These are phyloP conservation scores for Cytospora piceicola DNA, from an alignment of 2,329 filamentous ascomycete genomes.

Conservation along the genomic window DNA sequence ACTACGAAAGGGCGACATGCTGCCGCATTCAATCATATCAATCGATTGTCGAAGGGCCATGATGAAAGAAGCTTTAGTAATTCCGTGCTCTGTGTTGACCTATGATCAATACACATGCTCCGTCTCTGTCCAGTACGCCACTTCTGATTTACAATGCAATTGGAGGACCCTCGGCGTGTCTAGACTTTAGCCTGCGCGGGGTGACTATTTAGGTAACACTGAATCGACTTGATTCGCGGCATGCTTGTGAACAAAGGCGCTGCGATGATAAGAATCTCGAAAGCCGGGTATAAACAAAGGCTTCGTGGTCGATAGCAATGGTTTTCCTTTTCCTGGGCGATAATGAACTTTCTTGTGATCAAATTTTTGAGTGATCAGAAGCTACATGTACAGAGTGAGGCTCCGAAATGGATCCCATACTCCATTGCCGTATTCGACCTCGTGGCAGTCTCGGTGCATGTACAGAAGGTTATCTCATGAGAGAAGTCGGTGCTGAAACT, in stretches of 20 bases:
- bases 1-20: neutral
- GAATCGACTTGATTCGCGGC: neutral
- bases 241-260: neutral
- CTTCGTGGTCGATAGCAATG: too few species aligned
- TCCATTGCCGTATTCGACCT: too few species aligned
- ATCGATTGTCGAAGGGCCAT: neutral
- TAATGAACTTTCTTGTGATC: too few species aligned
- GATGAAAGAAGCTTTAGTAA: slow-evolving; percentile 10
- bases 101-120: neutral
- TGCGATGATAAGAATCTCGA: neutral
- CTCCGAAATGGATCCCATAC: too few species aligned
- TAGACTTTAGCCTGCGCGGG: neutral
- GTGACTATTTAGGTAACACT: too few species aligned
- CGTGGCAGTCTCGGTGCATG: too few species aligned
- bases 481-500: too few species aligned
- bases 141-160: neutral
- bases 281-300: too few species aligned
- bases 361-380: neutral
- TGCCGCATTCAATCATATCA: slow-evolving; percentile 1
- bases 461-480: too few species aligned
- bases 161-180: neutral
- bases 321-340: too few species aligned
- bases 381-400: too few species aligned
- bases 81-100: slow-evolving; percentile 12
- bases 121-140: slow-evolving; percentile 9